Conservation (phyloP, 345 rosid genomes). For the Salix brachista region DNA sequence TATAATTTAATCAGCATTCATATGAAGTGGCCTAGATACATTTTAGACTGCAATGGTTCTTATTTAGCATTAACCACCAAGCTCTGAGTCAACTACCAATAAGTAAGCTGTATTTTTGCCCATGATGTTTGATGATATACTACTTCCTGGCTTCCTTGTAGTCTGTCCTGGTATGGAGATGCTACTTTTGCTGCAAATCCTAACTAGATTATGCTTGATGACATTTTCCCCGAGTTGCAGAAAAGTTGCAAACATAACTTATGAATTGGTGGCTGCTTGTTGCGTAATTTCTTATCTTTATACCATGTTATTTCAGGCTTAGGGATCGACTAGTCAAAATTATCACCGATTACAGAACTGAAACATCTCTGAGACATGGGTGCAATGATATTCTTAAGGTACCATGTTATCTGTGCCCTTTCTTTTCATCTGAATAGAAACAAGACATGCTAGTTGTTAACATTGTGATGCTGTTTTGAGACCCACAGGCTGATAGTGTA, state of each 20-base stretch:
- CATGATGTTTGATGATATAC: neutral
- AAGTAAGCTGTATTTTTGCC: neutral
- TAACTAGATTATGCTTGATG: neutral
- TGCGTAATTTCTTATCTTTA: neutral
- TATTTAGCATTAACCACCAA: neutral
- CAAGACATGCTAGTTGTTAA: neutral
- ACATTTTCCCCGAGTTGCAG: neutral
- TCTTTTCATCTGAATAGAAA: slow-evolving; percentile 12
- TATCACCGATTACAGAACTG: slow-evolving; percentile 94
- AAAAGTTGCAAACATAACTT: neutral
- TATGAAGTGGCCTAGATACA: neutral
- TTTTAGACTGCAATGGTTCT: neutral
- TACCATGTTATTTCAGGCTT: slow-evolving; percentile 46
- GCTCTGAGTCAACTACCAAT: neutral
- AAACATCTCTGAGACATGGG: slow-evolving; percentile 95
- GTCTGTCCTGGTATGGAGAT: neutral
- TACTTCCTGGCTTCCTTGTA: neutral
- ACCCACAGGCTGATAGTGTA: slow-evolving; percentile 78
- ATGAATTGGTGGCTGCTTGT: neutral
- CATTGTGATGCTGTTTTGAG: slow-evolving; percentile 14
- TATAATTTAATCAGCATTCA: neutral
- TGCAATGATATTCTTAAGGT: slow-evolving; percentile 98
- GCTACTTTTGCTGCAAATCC: neutral
- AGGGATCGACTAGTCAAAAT: slow-evolving; percentile 93
- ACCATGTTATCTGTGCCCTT: slow-evolving; percentile 2